Conservation (phyloP, 805 yeast genomes). For the Yarrowia alimentaria region DNA sequence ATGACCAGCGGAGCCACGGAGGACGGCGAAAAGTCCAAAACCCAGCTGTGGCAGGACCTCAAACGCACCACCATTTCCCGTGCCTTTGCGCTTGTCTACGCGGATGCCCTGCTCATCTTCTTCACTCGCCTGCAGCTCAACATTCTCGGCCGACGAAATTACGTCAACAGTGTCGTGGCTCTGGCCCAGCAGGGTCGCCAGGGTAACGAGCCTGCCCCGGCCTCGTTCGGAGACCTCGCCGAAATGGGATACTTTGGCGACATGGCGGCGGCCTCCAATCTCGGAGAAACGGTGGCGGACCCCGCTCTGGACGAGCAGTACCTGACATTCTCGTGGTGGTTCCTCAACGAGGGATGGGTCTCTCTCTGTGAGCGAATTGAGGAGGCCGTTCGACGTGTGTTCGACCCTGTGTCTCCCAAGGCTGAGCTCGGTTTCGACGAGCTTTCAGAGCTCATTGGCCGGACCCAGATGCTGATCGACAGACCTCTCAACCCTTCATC, state of each 20-base stretch:
- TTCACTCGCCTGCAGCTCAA: constrained; percentile 84
- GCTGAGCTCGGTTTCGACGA: constrained; percentile 65
- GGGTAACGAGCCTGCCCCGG: constrained; percentile 29
- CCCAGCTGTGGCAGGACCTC: constrained; percentile 79
- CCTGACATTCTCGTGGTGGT: constrained; percentile 90
- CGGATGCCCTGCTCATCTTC: constrained; percentile 66
- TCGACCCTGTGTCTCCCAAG: constrained; percentile 65
- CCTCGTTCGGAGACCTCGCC: constrained; percentile 18
- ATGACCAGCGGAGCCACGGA: constrained; percentile 28
- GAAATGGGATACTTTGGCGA: constrained; percentile 25
- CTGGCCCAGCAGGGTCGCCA: constrained; percentile 50
- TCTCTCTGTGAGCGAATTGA: constrained; percentile 54
- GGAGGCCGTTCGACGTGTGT: constrained; percentile 56
- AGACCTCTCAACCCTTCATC: constrained; percentile 31
- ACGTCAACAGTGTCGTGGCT: constrained; percentile 71
- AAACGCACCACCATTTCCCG: constrained; percentile 73
- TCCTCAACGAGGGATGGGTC: constrained; percentile 81
- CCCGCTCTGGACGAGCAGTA: constrained; percentile 43
- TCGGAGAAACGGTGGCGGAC: constrained; percentile 29
- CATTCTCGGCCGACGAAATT: constrained; percentile 81
- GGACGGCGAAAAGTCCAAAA: constrained; percentile 46
- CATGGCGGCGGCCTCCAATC: background rate
- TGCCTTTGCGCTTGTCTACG: constrained; percentile 65
- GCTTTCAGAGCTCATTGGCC: constrained; percentile 45
- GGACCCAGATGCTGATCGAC: constrained; percentile 42